These are phyloP conservation scores for Boletus vermiculosoides DNA, from an alignment of 768 basidiomycete species.

Conservation along the genomic window DNA sequence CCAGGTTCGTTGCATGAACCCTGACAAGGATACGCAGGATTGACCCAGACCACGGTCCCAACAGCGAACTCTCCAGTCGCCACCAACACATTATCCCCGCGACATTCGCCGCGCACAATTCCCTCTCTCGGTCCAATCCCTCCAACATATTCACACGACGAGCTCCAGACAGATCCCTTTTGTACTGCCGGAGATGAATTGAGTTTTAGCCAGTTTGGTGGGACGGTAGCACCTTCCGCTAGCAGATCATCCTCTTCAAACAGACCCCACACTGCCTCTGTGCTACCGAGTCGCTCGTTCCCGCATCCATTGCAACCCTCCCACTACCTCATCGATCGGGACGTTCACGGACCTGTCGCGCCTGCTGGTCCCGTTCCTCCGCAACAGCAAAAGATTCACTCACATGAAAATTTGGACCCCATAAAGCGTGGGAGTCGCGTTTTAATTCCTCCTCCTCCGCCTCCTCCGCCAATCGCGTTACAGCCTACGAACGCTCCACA, in stretches of 20 bases:
- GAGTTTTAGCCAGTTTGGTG: background rate
- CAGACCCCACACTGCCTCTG: background rate
- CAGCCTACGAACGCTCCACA: background rate
- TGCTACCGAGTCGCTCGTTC: background rate
- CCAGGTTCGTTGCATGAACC: conserved; percentile 12
- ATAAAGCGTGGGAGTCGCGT: background rate
- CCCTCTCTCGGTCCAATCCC: background rate
- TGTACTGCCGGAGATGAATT: background rate
- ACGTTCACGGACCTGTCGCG: background rate
- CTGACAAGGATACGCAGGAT: background rate
- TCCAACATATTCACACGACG: conserved; percentile 8
- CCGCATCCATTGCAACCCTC: background rate
- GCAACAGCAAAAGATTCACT: background rate
- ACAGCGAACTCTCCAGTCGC: background rate
- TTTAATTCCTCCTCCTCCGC: background rate
- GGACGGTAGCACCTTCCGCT: background rate
- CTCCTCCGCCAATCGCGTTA: background rate
- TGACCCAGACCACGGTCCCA: background rate
- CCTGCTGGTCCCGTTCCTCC: background rate
- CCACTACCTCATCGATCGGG: background rate
- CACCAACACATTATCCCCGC: conserved; percentile 3
- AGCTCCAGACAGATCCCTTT: background rate
- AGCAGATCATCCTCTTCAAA: conserved; percentile 1
- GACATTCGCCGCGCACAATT: background rate
- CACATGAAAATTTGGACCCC: background rate